Evolutionary conservation across 2,329 filamentous ascomycete genomes (phyloP), one percentile per base, ranked within the genome.

Genomic region (Colletotrichum endophyticum): DNA sequence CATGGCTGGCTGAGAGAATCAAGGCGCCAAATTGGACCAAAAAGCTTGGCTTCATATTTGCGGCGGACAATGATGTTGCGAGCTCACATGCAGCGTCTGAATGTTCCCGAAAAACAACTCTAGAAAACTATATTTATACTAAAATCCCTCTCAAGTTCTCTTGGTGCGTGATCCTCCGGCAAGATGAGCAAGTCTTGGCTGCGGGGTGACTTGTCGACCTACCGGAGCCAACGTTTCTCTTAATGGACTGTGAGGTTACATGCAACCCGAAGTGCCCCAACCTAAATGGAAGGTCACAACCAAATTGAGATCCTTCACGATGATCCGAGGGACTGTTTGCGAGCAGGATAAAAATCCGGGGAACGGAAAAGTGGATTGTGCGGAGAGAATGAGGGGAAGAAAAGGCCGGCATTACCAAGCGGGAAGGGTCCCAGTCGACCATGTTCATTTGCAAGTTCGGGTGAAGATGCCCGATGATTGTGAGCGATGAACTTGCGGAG

Each of bases 341-440:
- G n/a, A n/a, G 62, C 32, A 70, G 62, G 53, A 57, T 62, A 53
- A 49, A 28, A 72, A 63, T 67, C 68, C 36, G 53, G 28, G 13
- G 34, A 5, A 8, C 68, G 68, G 68, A 75, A 63, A 72, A 72
- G 53, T 11, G 27, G n/a, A 13, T 39, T 49, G 30, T 16, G n/a
- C 28, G 28, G 36, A 62, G 36, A 15, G 66, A 19, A 59, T 44
- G 72, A 66, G 57, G 44, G 57, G 44, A 44, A 34, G 22, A 15
- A 8, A 3, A 3, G n/a, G 6, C 6, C 59, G 66, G 59, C 57
- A 64, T 34, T 19, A 59, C 19, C 13, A 32, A n/a, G 11, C 44
- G 59, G 66, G 28, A 70, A 30, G 11, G 15, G 34, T 11, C 7
- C 32, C 8, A 44, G 8, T 36, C 53, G 28, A 8, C 36, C 8